phyloP scores from a whole-genome alignment of 2,329 filamentous ascomycete genomes.

The Ceratocystis cubensis region DNA sequence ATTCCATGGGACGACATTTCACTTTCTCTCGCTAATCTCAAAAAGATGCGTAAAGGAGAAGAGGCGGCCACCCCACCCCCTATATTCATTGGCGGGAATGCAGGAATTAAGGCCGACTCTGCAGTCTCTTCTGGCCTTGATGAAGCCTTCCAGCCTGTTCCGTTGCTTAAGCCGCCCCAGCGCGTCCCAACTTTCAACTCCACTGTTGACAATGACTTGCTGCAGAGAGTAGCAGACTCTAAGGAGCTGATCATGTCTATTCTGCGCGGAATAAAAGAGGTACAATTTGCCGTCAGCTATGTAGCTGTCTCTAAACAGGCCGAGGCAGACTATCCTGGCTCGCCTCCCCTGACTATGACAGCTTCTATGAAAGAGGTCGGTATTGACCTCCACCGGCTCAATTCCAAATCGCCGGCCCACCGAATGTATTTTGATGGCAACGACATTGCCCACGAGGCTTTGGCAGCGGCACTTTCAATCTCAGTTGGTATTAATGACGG shows the following conservation, averaged over 20 bases:
- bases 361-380: constrained; percentile 94
- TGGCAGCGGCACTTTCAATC: constrained; percentile 83
- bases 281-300: constrained; percentile 89
- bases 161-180: constrained; percentile 15
- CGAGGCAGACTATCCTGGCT: constrained; percentile 50
- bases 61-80: neutral
- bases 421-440: constrained; percentile 95
- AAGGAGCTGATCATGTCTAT: constrained; percentile 87
- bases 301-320: constrained; percentile 75
- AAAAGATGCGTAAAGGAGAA: constrained; percentile 34
- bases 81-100: neutral
- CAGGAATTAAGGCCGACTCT: neutral
- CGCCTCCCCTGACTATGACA: constrained; percentile 58
- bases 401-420: constrained; percentile 85
- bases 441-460: constrained; percentile 87
- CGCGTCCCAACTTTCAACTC: constrained; percentile 19
- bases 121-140: constrained; percentile 4
- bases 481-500: constrained; percentile 85
- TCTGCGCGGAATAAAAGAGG: constrained; percentile 83
- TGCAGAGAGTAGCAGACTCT: constrained; percentile 78
- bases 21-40: constrained; percentile 57
- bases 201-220: constrained; percentile 37
- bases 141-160: constrained; percentile 30
- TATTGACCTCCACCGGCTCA: constrained; percentile 79
- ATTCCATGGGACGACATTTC: constrained; percentile 83